Conservation (phyloP, 306 rosid species). For the Castanea crenata region DNA sequence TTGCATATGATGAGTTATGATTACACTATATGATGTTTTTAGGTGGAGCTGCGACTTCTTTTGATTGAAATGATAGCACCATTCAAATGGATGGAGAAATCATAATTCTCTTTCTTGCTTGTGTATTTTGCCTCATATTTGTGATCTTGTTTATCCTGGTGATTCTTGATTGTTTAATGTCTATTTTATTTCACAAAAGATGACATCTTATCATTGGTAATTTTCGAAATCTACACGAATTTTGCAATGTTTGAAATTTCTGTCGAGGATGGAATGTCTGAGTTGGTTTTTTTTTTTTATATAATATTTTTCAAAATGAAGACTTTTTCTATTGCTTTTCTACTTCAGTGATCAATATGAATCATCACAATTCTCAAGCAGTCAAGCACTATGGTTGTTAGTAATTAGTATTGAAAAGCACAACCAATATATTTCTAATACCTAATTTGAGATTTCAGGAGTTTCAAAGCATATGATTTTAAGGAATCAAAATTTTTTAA, state of each 20-base stretch:
- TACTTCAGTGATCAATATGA: neutral
- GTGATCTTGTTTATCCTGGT: neutral
- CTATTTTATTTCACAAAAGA: neutral
- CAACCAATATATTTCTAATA: neutral
- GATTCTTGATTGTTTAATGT: neutral
- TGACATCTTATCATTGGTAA: neutral
- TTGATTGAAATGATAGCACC: neutral
- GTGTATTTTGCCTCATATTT: neutral
- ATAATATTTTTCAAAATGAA: neutral
- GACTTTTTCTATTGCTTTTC: neutral
- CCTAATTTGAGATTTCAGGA: neutral
- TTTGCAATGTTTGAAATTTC: neutral
- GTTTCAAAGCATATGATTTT: neutral
- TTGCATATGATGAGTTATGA: neutral
- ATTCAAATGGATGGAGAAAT: neutral
- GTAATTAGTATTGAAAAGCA: neutral
- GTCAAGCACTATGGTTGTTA: neutral
- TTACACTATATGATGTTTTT: neutral
- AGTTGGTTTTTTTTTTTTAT: neutral
- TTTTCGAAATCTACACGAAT: neutral
- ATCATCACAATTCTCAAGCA: neutral
- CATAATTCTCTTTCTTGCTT: neutral
- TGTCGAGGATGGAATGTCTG: neutral
- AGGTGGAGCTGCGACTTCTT: neutral
- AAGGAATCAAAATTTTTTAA: neutral